These are phyloP conservation scores for Irpex sp. DNA, from an alignment of 1,284 basidiomycete species.

Conservation along the genomic window DNA sequence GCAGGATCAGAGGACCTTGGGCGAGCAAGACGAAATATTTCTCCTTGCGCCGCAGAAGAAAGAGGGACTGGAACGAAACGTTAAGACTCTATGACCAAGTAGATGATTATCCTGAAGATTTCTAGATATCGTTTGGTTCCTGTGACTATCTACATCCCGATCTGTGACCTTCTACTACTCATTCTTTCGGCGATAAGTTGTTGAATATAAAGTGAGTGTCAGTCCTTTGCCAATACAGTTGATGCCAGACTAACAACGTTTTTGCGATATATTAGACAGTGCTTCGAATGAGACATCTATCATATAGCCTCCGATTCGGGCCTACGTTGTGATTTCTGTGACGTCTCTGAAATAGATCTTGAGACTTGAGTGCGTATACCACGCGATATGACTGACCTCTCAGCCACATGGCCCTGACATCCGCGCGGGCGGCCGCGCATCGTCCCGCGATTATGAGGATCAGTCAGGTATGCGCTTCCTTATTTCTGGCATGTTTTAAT, in stretches of 20 bases:
- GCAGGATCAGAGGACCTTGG: constrained; percentile 62
- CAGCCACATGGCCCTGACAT: neutral
- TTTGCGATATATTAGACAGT: neutral
- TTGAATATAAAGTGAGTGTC: neutral
- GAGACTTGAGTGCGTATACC: neutral
- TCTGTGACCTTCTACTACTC: neutral
- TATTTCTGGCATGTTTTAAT: neutral
- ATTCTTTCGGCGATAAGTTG: neutral
- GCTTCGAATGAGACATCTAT: too few relatives aligned
- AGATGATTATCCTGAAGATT: constrained; percentile 57
- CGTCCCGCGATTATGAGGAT: neutral
- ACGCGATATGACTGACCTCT: neutral
- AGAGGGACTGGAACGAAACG: constrained; percentile 87
- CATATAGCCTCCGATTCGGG: neutral
- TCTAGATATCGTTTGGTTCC: neutral
- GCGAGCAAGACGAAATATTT: constrained; percentile 72
- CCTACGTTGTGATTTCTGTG: neutral
- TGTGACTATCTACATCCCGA: neutral
- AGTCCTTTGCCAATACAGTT: neutral
- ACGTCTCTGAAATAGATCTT: neutral
- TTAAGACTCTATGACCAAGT: constrained; percentile 75
- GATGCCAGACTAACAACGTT: neutral
- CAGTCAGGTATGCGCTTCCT: neutral
- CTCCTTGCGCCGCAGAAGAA: constrained; percentile 70
- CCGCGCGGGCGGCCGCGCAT: neutral